phyloP scores from a whole-genome alignment of 441 rosid genomes.

The Gossypium davidsonii region DNA sequence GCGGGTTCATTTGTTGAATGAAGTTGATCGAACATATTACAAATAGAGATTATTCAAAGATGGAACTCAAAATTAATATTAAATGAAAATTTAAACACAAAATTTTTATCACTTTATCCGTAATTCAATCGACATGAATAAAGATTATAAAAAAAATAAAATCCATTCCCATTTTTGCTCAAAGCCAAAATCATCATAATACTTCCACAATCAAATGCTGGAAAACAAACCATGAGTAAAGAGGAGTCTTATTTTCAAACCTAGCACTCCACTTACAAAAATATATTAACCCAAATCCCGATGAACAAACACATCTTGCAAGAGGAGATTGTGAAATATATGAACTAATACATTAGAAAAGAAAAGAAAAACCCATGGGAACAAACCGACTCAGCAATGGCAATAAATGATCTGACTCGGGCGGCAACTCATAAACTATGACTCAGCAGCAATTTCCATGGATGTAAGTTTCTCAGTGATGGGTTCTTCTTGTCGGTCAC shows the following conservation, averaged over 20 bases:
- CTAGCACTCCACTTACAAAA: constrained; percentile 11
- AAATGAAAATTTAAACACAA: no score
- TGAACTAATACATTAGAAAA: background rate
- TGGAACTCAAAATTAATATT: no score
- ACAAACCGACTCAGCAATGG: background rate
- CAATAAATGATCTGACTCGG: constrained; percentile 1
- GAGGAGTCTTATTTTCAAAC: background rate
- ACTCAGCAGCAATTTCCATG: constrained; percentile 34
- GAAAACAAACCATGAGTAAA: background rate
- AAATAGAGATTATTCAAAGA: no score
- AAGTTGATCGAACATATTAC: no score
- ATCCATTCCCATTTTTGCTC: no score
- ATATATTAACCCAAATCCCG: background rate
- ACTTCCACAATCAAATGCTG: constrained; percentile 5
- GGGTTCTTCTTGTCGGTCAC: constrained; percentile 19
- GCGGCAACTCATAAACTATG: constrained; percentile 11
- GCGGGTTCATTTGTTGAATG: no score
- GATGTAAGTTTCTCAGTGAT: constrained; percentile 13
- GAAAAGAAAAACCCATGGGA: background rate
- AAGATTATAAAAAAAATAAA: no score
- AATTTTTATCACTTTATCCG: background rate
- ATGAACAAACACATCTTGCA: constrained; percentile 2
- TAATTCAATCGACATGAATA: no score
- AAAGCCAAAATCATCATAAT: background rate
- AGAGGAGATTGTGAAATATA: background rate